Base-by-base conservation (phyloP, 768 basidiomycete species). In the Austroboletus eburneus region DNA sequence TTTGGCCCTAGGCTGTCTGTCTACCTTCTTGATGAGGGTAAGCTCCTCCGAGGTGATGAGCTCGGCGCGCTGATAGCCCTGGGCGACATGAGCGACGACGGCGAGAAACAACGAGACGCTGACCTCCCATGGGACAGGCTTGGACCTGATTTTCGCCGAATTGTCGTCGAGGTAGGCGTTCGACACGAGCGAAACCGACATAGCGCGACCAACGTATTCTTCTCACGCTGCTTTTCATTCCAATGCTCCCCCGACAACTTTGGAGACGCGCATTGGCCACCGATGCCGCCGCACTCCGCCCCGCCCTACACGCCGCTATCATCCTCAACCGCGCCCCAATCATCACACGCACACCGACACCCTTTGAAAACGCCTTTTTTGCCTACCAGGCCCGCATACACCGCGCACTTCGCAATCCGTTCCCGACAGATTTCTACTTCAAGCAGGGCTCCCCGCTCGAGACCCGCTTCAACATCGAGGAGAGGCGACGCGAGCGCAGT, bases 121-220 rank as follows among this genome's bases (percentile, higher is more conserved):
- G 48, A 95, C 95, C 84, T 96, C 93, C 95, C 95, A 98, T 54
- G 93, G 93, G 9, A 96, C 91, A 1, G 85, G 83, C 66, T 94
- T 96, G 8, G 85, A 78, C 57, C 87, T 78, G 51, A 94, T 91
- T 75, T 95, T 94, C 43, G 83, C 75, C 8, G 90, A 87, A 58
- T 75, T 80, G 55, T 95, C 92, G 54, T 93, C 89, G 51, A 98
- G 80, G 72, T 86, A 92, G 2, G 80, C 65, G 58, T 86, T 91
- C 20, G 85, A 85, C 27, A 92, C 84, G 44, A 91, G 77, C 40
- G 81, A 79, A 52, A 87, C 72, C 13, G 87, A 81, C 87, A 89
- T 89, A 56, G 61, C 43, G 22, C 46, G 21, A 34, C 12, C 29
- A 32, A 21, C 9, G 41, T 33, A 27, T 65, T 67, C 65, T 68